Base-by-base conservation (phyloP, 1,284 basidiomycete species). In the Papiliotrema laurentii region DNA sequence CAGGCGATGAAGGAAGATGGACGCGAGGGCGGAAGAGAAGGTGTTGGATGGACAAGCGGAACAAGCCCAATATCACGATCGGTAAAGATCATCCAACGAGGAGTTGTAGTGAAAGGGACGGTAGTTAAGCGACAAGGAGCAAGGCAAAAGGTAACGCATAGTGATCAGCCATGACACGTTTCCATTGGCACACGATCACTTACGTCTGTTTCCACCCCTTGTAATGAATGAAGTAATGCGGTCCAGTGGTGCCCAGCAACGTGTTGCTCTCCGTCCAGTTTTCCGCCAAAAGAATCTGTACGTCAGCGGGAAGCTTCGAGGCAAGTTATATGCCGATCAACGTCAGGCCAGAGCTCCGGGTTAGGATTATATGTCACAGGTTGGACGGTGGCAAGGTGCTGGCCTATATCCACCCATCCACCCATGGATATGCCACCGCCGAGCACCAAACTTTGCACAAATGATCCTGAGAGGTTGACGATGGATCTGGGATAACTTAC, bases 181-280 rank as follows among this genome's bases (percentile, higher is more conserved):
- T 16, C 25, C 26, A 48, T 13, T 13, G 21, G 6, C 18, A 39
- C 19, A 3, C 11, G 43, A 21, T 5, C 11, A 80, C 89, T 72
- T 69, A 93, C 85, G 89, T 93, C 74, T 92, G 88, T 73, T 97
- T 98, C 96, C 96, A 99, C 4, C 96, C 96, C 71, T 96, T 93
- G 79, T 99, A 99, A 74, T 99, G 96, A 22, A 99, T 93, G 56
- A 88, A 85, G 72, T 90, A 98, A 63, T 96, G 89, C 5, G 83
- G 82, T 1, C 91, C 91, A 1, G 81, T 74, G 5, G 77, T 73
- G 3, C 86, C 85, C 4, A 81, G 78, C 36, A 82, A 78, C 6
- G 85, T 83, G 47, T 81, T 84, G 3, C 79, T 76, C 60, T 86
- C 85, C 49, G 85, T 83, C 78, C 84, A 87, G 43, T 79, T 81